Conservation (phyloP, 2,329 filamentous ascomycete species). For the Fusarium siculi region DNA sequence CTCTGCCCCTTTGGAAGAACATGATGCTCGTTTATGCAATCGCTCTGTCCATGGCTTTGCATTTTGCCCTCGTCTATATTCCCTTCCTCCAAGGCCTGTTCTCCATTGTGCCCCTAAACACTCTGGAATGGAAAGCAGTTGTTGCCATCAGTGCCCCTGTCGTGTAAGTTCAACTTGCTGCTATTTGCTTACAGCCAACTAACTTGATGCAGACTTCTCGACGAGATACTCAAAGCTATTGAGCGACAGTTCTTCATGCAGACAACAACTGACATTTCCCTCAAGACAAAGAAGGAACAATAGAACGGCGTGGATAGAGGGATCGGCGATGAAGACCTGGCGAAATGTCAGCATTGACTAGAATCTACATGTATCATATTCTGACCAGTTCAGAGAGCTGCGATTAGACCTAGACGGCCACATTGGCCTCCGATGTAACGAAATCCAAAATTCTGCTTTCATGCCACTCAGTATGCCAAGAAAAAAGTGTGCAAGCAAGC, state of each 20-base stretch:
- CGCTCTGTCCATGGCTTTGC: slow-evolving; percentile 88
- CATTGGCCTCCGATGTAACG: slow-evolving; percentile 24
- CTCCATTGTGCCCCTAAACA: slow-evolving; percentile 87
- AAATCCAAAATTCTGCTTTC: slow-evolving; percentile 22
- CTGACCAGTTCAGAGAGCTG: slow-evolving; percentile 23
- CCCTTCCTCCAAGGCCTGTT: slow-evolving; percentile 90
- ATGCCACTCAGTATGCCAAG: background rate
- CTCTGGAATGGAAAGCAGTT: slow-evolving; percentile 92
- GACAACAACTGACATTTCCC: slow-evolving; percentile 53
- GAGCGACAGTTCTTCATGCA: slow-evolving; percentile 76
- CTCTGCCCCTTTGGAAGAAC: slow-evolving; percentile 96
- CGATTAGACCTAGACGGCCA: slow-evolving; percentile 38
- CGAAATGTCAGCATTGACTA: slow-evolving; percentile 44
- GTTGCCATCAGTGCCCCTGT: slow-evolving; percentile 89
- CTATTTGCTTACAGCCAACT: slow-evolving; percentile 18
- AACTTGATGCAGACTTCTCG: slow-evolving; percentile 70
- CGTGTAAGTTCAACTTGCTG: slow-evolving; percentile 70
- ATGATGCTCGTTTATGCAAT: slow-evolving; percentile 99
- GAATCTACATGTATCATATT: slow-evolving; percentile 45
- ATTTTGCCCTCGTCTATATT: slow-evolving; percentile 93
- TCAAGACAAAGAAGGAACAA: slow-evolving; percentile 65
- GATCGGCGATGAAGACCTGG: slow-evolving; percentile 18
- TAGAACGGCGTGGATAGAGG: slow-evolving; percentile 46
- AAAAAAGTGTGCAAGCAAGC: background rate
- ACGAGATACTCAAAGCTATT: slow-evolving; percentile 82